Base-by-base conservation (phyloP, 257 asterid genomes). In the Anisodus acutangulus region DNA sequence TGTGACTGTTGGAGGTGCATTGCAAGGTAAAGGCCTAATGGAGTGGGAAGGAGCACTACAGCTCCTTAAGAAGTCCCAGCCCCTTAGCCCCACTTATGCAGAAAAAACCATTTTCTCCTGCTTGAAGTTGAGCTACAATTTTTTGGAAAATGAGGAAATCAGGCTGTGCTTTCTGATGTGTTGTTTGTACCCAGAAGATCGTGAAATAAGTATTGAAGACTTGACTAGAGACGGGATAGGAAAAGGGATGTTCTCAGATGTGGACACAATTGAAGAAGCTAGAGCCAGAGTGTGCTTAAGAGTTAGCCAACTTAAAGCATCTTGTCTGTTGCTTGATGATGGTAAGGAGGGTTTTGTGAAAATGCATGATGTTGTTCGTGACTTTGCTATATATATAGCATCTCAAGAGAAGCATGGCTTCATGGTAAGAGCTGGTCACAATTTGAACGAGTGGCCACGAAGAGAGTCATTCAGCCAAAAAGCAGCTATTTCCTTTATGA, bases 171-270 rank as follows among this genome's bases (percentile, higher is more conserved):
- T 85, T 37, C 69, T 85, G 8, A n/a, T 82, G 17, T 82, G 85
- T 43, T 39, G 62, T 76, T 74, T 85, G 37, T 85, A 72, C 47
- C 85, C 85, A 6, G 88, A 84, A 79, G 87, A 79, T 54, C 26
- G 45, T 53, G 72, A 79, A 4, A 84, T 84, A n/a, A 19, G 19
- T 2, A n/a, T 84, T 10, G 87, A 79, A 22, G 31, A 12, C 41
- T n/a, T 83, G 11, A 72, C 63, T 3, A 74, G 82, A 43, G 72
- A 72, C 74, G 82, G 49, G 10, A 68, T 31, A 43, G 87, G 87
- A 12, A 68, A 51, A 41, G 70, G 35, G 4, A 3, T 79, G 63
- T 85, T 67, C 62, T 16, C 11, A 4, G 49, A 68, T 45, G 58
- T 68, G 31, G 81, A 79, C 7, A 79, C 9, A 37, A 13, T 80